Percentiles rank a stretch among this genome's conserved stretches.
Conservation (phyloP, 2,329 filamentous ascomycete species). For the Fusarium ramigenum region DNA sequence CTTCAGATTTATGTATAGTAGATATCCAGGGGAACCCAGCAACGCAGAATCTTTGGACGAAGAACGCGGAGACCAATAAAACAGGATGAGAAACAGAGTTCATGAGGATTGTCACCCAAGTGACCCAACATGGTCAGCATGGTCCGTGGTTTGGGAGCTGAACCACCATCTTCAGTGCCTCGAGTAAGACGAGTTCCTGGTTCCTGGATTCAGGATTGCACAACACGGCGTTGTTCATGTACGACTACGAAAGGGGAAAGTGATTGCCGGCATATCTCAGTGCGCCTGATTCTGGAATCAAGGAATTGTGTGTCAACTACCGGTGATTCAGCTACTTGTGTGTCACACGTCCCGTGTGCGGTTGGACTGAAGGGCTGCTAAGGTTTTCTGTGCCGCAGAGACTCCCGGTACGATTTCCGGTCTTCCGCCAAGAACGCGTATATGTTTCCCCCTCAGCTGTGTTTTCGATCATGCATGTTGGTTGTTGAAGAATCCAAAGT, state of each 20-base stretch:
- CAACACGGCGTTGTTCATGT: background rate
- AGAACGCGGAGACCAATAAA: background rate
- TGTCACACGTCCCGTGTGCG: background rate
- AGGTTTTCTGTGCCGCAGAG: background rate
- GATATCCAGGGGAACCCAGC: background rate
- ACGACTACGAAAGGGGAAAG: conserved; percentile 3
- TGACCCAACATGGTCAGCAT: background rate
- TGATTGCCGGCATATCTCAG: background rate
- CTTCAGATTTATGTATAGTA: conserved; percentile 17
- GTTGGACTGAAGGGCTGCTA: background rate
- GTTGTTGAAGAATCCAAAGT: background rate
- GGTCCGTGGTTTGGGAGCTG: conserved; percentile 19
- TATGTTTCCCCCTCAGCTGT: background rate
- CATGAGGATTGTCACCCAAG: background rate
- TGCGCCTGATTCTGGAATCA: background rate
- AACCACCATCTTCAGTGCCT: conserved; percentile 12
- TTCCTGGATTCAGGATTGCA: conserved; percentile 7
- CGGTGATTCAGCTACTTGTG: conserved; percentile 14
- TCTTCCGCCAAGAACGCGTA: background rate
- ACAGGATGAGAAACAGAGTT: conserved; percentile 14
- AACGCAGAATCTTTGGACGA: background rate
- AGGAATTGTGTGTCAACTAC: background rate
- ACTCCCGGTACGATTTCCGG: background rate
- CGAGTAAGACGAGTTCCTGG: conserved; percentile 1
- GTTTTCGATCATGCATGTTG: background rate